Percentiles rank a stretch among this genome's conserved stretches.
Conservation (phyloP, 768 basidiomycete genomes). For the Tricholoma saponaceum region DNA sequence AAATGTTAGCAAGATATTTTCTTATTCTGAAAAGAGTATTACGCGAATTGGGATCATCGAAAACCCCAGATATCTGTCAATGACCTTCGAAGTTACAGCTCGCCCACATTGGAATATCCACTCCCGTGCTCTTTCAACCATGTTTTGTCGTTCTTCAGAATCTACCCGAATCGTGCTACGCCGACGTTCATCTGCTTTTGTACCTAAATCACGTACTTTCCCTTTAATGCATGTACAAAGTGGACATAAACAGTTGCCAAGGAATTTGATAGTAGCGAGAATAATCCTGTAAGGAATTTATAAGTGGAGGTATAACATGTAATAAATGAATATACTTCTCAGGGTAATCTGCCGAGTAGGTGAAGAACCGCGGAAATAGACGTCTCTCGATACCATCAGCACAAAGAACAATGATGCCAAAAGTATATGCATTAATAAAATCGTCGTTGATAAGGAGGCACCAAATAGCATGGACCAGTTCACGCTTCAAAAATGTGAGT, state of each 20-base stretch:
- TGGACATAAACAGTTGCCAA: neutral
- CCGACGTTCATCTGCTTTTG: conserved; percentile 8
- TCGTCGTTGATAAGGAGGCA: too few species aligned
- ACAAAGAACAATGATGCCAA: conserved; percentile 26
- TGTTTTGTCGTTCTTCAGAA: neutral
- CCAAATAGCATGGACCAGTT: too few species aligned
- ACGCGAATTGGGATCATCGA: neutral
- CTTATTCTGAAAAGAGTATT: neutral
- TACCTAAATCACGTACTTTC: conserved; percentile 25
- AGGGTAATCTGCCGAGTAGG: conserved; percentile 32
- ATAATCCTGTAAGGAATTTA: neutral
- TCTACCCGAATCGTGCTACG: conserved; percentile 11
- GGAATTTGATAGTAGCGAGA: neutral
- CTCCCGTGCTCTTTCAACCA: neutral
- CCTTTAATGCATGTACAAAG: neutral
- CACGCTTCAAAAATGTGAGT: too few species aligned
- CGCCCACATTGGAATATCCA: neutral
- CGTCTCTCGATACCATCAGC: conserved; percentile 21
- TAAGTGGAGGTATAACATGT: neutral
- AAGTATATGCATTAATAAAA: conserved; percentile 20
- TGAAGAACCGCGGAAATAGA: conserved; percentile 28
- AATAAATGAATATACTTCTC: conserved; percentile 4
- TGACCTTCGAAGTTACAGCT: neutral
- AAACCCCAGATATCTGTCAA: neutral
- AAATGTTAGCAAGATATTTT: neutral